Conservation (phyloP, 441 rosid species). For the Rhodomyrtus psidioides region DNA sequence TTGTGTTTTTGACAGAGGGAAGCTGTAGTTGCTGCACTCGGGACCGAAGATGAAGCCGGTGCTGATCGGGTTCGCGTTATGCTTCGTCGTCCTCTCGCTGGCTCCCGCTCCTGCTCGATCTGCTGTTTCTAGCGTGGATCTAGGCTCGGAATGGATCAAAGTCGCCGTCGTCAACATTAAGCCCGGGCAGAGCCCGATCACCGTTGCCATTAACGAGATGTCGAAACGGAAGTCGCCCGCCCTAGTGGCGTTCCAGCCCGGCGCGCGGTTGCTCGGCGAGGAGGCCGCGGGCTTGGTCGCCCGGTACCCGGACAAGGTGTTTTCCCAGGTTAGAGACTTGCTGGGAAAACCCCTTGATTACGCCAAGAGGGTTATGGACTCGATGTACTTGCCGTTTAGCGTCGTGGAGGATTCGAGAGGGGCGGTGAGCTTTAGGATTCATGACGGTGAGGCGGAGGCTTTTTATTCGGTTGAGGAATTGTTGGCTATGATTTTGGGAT, state of each 20-base stretch:
- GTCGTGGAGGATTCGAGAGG: slow-evolving; percentile 77
- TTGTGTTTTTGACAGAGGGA: not conserved
- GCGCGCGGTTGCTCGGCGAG: slow-evolving; percentile 68
- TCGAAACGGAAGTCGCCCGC: slow-evolving; percentile 92
- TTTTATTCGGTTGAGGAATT: slow-evolving; percentile 77
- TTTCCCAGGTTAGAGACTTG: slow-evolving; percentile 72
- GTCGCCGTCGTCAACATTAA: slow-evolving; percentile 88
- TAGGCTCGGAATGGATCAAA: slow-evolving; percentile 90
- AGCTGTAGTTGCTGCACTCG: not conserved
- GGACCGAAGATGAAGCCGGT: slow-evolving; percentile 26
- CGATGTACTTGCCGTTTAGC: slow-evolving; percentile 64
- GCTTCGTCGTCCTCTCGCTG: slow-evolving; percentile 26
- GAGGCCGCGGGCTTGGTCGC: slow-evolving; percentile 92
- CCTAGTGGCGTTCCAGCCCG: slow-evolving; percentile 75
- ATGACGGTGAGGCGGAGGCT: slow-evolving; percentile 24
- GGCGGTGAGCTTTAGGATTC: slow-evolving; percentile 45
- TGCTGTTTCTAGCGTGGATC: slow-evolving; percentile 88
- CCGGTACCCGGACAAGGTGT: slow-evolving; percentile 75
- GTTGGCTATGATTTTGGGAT: slow-evolving; percentile 72
- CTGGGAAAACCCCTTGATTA: slow-evolving; percentile 64
- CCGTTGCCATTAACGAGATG: slow-evolving; percentile 95
- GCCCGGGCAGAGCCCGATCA: slow-evolving; percentile 84
- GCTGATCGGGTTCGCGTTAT: slow-evolving; percentile 25
- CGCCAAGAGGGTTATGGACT: slow-evolving; percentile 49
- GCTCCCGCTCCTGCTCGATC: slow-evolving; percentile 39